Base-by-base conservation (phyloP, 2,329 filamentous ascomycete species). In the Magnaporthiopsis rhizophila region DNA sequence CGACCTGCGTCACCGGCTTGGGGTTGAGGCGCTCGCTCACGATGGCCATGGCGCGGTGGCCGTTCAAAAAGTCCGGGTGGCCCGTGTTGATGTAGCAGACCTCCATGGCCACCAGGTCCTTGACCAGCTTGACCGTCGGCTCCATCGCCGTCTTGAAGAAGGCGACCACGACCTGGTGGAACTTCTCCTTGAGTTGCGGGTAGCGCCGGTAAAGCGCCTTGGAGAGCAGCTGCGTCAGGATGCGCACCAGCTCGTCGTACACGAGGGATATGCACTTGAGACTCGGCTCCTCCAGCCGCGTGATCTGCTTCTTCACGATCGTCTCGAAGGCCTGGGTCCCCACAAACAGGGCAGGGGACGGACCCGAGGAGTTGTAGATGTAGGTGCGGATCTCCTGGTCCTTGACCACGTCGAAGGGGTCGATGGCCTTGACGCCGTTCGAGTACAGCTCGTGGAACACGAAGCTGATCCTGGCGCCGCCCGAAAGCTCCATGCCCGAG, bases 81-180 rank as follows among this genome's bases (percentile, higher is more conserved):
- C 92, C 95, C 36, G 96, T 99, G 81, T 99, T 99, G 82, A 99
- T 90, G 76, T 99, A 99, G 80, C 91, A 96, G 18, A 93, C 81
- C 77, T 99, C 95, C 95, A 99, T 99, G 12, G 89, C 80, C 32
- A 99, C 94, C 57, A 99, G 83, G 74, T 99, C 95, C 72, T 81
- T 88, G 65, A 99, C 95, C 61, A 99, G 85, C 83, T 98, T 98
- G 81, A 97, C 98, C 53, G 95, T 97, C 8, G 95, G 95, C 64
- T 97, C 92, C 91, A 98, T 97, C 64, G 92, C 89, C 80, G 96
- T 97, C 80, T 98, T 98, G 83, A 97, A 98, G 79, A 99, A 99
- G 12, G 81, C 73, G 70, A 99, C 95, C 62, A 98, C 94, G 18
- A 97, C 93, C 15, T 83, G 82, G 76, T 99, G 93, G 77, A 99